These are phyloP conservation scores for Trametes villosa DNA, from an alignment of 768 basidiomycete genomes.

Conservation along the genomic window DNA sequence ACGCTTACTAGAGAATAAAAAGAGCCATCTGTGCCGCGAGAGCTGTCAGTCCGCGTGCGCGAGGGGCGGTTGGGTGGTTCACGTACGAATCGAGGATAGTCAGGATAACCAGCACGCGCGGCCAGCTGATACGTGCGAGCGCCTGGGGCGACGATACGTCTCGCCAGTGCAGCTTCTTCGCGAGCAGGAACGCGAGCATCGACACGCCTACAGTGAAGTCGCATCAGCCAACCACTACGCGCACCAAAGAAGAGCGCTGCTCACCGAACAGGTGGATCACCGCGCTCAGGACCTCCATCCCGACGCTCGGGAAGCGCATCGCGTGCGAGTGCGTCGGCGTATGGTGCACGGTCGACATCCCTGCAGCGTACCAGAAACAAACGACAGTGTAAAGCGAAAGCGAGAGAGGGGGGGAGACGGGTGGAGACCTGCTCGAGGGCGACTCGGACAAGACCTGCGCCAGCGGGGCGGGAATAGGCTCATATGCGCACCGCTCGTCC, in stretches of 20 bases:
- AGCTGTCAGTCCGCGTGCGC: neutral
- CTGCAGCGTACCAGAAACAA: neutral
- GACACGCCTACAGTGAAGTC: conserved; percentile 32
- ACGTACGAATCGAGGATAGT: conserved; percentile 46
- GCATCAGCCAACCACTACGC: neutral
- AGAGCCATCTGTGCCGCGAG: conserved; percentile 38
- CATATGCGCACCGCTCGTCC: neutral
- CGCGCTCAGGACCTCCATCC: conserved; percentile 17
- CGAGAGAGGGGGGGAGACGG: too few species aligned
- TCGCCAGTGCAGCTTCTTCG: conserved; percentile 41
- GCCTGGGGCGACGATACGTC: conserved; percentile 34
- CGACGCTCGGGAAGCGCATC: conserved; percentile 19
- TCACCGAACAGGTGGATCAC: conserved; percentile 24
- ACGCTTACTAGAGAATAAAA: conserved; percentile 44
- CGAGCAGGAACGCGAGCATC: conserved; percentile 42
- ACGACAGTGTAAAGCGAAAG: neutral
- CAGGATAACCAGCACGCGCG: conserved; percentile 45
- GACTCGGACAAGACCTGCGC: too few species aligned
- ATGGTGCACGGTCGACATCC: neutral
- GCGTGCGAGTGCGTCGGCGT: conserved; percentile 13
- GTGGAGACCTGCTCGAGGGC: too few species aligned
- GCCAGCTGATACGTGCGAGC: conserved; percentile 41
- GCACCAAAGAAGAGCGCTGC: neutral
- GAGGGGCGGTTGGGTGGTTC: too few species aligned
- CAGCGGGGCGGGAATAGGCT: neutral